Base-by-base conservation (phyloP, 2,329 filamentous ascomycete species). In the Pseudogymnoascus sp. region DNA sequence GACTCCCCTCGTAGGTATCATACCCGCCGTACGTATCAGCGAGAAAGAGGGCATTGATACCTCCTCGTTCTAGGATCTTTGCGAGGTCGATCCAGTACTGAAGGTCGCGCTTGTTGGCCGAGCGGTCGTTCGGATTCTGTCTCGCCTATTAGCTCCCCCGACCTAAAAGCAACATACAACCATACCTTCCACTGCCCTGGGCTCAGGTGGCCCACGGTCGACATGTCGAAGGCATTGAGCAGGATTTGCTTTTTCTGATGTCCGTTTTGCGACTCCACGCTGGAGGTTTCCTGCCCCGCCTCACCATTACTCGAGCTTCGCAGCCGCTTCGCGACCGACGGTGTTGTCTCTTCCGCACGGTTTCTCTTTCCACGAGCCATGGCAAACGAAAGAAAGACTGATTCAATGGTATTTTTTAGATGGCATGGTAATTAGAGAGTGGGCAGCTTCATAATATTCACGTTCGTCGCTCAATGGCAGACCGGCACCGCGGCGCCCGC, bases 181-280 rank as follows among this genome's bases (percentile, higher is more conserved):
- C 72, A 64, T 59, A 83, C 83, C 75, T 86, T 88, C 86, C 86
- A 88, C 74, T 88, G 85, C 0, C 86, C 86, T 0, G 85, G 84
- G 0, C 83, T 85, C 35, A 88, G 70, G 70, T 88, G 86, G 2
- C 85, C 85, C 5, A 87, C 79, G 0, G 84, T 87, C 1, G 79
- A 84, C 84, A 87, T 87, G 64, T 87, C 85, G 66, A 88, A 87
- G 2, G 84, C 85, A 74, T 87, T 88, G 55, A 88, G 75, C 5
- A 87, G 69, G 12, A 87, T 86, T 25, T 82, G 77, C 67, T 82
- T 83, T 69, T 79, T 82, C 5, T 65, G 68, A 31, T 69, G 52
- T n/a, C 18, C 49, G 9, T 37, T 55, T 23, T 35, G 43, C 33
- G n/a, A 23, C 9, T 59, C 35, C 5, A 9, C 33, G 6, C 43